A percentile compares a stretch with the other conserved stretches of the same genome.
These are phyloP conservation scores for Penicillium paneum DNA, from an alignment of 2,329 filamentous ascomycete species.

Conservation along the genomic window DNA sequence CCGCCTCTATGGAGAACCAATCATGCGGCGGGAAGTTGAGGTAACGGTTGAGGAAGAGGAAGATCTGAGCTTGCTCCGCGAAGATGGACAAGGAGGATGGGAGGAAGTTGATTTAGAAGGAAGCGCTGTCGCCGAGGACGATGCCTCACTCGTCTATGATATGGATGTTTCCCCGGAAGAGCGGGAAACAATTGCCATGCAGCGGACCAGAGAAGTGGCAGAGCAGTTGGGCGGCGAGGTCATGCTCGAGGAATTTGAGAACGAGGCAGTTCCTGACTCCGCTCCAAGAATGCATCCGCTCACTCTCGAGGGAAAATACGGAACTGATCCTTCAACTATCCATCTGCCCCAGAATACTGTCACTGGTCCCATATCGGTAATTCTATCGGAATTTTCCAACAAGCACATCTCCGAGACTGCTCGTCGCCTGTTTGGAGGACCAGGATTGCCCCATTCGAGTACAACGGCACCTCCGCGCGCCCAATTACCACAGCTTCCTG, in stretches of 20 bases:
- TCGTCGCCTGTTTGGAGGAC: slow-evolving; percentile 71
- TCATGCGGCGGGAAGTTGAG: slow-evolving; percentile 35
- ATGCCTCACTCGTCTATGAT: slow-evolving; percentile 29
- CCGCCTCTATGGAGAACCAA: slow-evolving; percentile 73
- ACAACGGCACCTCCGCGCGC: slow-evolving; percentile 59
- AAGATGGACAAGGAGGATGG: slow-evolving; percentile 39
- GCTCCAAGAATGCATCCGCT: slow-evolving; percentile 66
- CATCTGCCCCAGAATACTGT: slow-evolving; percentile 69
- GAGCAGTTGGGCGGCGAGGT: slow-evolving; percentile 40
- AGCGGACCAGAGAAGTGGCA: slow-evolving; percentile 39
- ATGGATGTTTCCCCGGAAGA: slow-evolving; percentile 27
- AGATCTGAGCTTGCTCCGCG: slow-evolving; percentile 35
- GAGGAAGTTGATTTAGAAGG: slow-evolving; percentile 34
- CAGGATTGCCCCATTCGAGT: slow-evolving; percentile 71
- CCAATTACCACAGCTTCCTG: slow-evolving; percentile 54
- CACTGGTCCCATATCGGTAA: slow-evolving; percentile 63
- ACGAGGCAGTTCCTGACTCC: slow-evolving; percentile 40
- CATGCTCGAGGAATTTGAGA: slow-evolving; percentile 44
- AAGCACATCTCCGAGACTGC: slow-evolving; percentile 73
- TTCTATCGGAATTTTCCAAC: slow-evolving; percentile 66
- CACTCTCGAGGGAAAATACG: slow-evolving; percentile 70
- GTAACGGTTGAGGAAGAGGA: slow-evolving; percentile 28
- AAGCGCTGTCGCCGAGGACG: slow-evolving; percentile 18
- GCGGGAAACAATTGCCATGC: slow-evolving; percentile 32
- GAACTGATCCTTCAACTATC: slow-evolving; percentile 69